Conservation (phyloP, 1,139 yeast genomes). For the Candida sojae region DNA sequence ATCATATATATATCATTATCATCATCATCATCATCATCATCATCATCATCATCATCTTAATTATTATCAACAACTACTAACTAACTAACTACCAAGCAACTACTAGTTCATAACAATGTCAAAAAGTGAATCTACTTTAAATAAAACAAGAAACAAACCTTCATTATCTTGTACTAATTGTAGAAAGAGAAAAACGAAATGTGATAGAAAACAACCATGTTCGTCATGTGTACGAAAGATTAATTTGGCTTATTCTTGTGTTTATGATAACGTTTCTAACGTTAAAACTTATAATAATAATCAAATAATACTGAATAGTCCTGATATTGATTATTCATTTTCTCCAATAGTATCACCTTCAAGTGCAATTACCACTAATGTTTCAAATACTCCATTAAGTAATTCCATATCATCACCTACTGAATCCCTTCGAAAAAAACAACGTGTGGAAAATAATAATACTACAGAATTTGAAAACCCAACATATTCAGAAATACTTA, state of each 20-base stretch:
- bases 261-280: conserved; percentile 17
- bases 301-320: background rate
- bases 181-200: conserved; percentile 29
- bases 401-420: background rate
- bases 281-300: background rate
- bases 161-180: conserved; percentile 30
- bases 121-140: background rate
- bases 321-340: background rate
- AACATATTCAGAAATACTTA: conserved; percentile 5
- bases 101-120: too few species aligned
- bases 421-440: background rate
- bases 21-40: too few species aligned
- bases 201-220: conserved; percentile 32
- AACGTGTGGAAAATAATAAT: background rate
- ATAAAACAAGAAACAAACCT: conserved; percentile 20
- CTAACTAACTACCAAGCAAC: too few species aligned
- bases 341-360: background rate
- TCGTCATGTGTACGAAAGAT: conserved; percentile 24
- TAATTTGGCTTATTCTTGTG: conserved; percentile 20
- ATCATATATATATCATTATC: too few species aligned
- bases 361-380: background rate
- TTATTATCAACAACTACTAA: background rate
- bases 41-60: background rate
- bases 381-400: background rate
- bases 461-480: background rate